Conservation (phyloP, 2,329 filamentous ascomycete species). For the Ceratocystis papillata region DNA sequence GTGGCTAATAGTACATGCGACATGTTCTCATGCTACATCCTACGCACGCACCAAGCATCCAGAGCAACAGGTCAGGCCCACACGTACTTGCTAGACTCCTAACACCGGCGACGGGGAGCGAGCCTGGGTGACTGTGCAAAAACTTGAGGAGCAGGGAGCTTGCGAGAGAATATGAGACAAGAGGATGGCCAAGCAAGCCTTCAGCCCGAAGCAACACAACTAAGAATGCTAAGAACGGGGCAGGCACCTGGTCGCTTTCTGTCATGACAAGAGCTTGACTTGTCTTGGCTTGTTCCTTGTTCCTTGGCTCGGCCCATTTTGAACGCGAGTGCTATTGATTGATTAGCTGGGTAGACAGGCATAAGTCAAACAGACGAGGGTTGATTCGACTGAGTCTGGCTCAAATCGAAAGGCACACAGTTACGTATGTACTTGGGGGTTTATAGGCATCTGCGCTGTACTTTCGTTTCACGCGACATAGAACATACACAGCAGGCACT, state of each 20-base stretch:
- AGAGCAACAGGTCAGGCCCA: neutral
- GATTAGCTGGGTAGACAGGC: constrained; percentile 3
- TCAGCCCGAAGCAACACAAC: neutral
- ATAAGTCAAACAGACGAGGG: neutral
- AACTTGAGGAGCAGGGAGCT: neutral
- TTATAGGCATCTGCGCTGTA: neutral
- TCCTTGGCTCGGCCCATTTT: constrained; percentile 9
- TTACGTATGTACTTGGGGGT: neutral
- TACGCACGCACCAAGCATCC: neutral
- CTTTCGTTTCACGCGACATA: neutral
- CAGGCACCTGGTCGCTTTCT: neutral
- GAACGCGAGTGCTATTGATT: constrained; percentile 10
- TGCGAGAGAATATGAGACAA: neutral
- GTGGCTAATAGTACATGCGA: no score
- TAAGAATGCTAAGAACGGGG: neutral
- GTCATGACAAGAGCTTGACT: constrained; percentile 1
- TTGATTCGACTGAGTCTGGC: neutral
- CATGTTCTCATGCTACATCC: no score
- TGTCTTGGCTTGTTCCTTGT: constrained; percentile 7
- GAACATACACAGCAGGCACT: no score
- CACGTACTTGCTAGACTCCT: neutral
- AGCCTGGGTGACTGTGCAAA: neutral
- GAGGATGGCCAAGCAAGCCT: constrained; percentile 4
- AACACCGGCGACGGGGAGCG: neutral
- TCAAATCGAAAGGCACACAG: neutral